Base-by-base conservation (phyloP, 2,329 filamentous ascomycete genomes). In the Fusarium tupiense region DNA sequence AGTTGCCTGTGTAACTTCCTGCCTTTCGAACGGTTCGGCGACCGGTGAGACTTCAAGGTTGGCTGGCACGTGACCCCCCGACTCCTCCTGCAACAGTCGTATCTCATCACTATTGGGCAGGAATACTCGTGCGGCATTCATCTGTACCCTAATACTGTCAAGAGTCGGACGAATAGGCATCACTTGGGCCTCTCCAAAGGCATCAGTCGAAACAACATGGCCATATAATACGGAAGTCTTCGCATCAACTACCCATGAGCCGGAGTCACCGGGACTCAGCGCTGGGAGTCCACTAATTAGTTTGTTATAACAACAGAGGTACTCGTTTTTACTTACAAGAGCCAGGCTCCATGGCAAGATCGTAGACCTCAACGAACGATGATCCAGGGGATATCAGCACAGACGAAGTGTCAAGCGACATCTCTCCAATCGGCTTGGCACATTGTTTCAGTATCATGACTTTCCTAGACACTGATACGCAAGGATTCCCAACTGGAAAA, bases 101-200 rank as follows among this genome's bases (percentile, higher is more conserved):
- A 33, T 24, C 6, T 57, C 38, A 1, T 31, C 11, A 57, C 16
- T 7, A 8, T 1, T 20, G 3, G 53, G 53, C 2, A 64, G 14
- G 14, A 5, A 64, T 13, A 60, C 53, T 6, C 8, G 35, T 1
- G 4, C 5, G 1, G 53, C 53, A n/a, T 19, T 49, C 19, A 49
- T 24, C 2, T 44, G 49, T 5, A 16, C 1, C 26, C 1, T 44
- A 5, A 40, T 64, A 20, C 35, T 49, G 3, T 33, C 24, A 0
- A 64, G 43, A 1, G 26, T 64, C 22, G 26, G 13, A n/a, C 33
- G 6, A 6, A 64, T 49, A 13, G 61, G 61, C 8, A 64, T 41
- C 3, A 64, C 61, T 8, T 64, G 61, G 1, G 53, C 53, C 29
- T 64, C 61, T n/a, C 53, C 61, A 20, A 64, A 64, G 19, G 43